Evolutionary conservation across 129 eudicot species (phyloP).

Genomic region (Heracleum sosnowskyi): DNA sequence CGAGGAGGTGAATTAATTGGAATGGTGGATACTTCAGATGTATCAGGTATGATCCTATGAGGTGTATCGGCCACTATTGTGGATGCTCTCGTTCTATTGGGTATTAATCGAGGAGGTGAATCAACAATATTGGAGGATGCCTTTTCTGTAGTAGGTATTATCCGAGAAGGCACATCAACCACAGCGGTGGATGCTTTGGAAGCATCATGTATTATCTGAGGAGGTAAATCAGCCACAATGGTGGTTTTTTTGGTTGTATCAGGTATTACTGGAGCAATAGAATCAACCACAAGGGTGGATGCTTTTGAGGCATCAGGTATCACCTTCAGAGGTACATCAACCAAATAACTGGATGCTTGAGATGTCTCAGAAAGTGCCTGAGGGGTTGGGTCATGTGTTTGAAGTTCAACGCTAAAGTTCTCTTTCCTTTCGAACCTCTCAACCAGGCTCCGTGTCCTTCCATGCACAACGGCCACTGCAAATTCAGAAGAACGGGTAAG

Average conservation of each 20-base stretch:
- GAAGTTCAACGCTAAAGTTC: slow-evolving; percentile 27
- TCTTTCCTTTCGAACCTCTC: slow-evolving; percentile 79
- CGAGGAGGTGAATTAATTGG: background rate
- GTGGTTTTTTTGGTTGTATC: background rate
- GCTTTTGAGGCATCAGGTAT: background rate
- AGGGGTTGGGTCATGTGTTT: slow-evolving; percentile 25
- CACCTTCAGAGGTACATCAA: slow-evolving; percentile 11
- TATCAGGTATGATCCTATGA: slow-evolving; percentile 18
- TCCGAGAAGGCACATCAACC: background rate
- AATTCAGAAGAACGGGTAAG: slow-evolving; percentile 12
- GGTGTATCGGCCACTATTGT: slow-evolving; percentile 7
- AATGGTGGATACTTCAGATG: background rate
- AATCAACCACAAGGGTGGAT: background rate
- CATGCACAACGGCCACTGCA: slow-evolving; percentile 67
- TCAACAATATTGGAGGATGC: background rate
- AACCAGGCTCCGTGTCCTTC: slow-evolving; percentile 91
- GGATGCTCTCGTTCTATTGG: slow-evolving; percentile 22
- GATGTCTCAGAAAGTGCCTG: slow-evolving; percentile 23
- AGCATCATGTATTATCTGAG: slow-evolving; percentile 20
- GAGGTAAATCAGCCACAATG: slow-evolving; percentile 12
- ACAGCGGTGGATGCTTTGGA: slow-evolving; percentile 18
- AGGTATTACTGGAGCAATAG: slow-evolving; percentile 15
- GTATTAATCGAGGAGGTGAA: slow-evolving; percentile 20
- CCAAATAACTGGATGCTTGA: slow-evolving; percentile 21
- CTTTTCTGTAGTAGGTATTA: background rate